phyloP scores from a whole-genome alignment of 2,329 filamentous ascomycete species.

The Sclerotinia nivalis region DNA sequence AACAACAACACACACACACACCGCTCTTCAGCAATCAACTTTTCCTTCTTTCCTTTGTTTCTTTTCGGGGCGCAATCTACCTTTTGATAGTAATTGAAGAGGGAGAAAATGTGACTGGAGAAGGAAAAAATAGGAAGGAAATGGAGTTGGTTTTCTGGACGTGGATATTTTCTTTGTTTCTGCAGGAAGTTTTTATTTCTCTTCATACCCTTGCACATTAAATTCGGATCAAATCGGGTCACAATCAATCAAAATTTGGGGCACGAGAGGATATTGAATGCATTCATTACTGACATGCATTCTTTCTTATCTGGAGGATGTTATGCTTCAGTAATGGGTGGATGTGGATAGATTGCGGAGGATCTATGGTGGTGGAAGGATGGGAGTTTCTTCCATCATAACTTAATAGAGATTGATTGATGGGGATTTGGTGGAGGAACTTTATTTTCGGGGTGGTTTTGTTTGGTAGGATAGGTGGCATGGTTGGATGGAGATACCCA shows the following conservation, averaged over 20 bases:
- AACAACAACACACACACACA: conserved; percentile 13
- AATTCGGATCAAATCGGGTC: conserved; percentile 21
- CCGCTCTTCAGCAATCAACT: conserved; percentile 22
- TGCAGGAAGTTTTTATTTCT: conserved; percentile 19
- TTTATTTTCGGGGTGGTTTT: conserved; percentile 21
- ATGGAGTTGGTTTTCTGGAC: neutral
- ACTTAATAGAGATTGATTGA: conserved; percentile 19
- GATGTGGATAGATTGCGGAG: conserved; percentile 12
- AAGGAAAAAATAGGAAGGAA: conserved; percentile 18
- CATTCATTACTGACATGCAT: conserved; percentile 14
- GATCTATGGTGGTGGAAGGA: conserved; percentile 2
- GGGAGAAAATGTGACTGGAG: conserved; percentile 14
- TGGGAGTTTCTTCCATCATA: conserved; percentile 2
- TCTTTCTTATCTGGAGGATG: neutral
- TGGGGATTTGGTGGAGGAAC: conserved; percentile 1
- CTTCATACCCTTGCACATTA: conserved; percentile 24
- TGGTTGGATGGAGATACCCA: conserved; percentile 25
- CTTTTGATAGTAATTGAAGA: conserved; percentile 20
- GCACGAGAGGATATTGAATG: conserved; percentile 17
- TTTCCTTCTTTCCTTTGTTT: conserved; percentile 24
- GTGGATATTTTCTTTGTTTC: conserved; percentile 24
- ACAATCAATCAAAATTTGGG: conserved; percentile 20
- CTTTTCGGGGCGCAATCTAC: conserved; percentile 19
- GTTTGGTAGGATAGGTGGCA: conserved; percentile 17
- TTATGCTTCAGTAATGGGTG: conserved; percentile 5